A percentile compares a stretch with the other conserved stretches of the same genome.
These are phyloP conservation scores for Ogataea methylovora DNA, from an alignment of 805 yeast species.

Conservation along the genomic window DNA sequence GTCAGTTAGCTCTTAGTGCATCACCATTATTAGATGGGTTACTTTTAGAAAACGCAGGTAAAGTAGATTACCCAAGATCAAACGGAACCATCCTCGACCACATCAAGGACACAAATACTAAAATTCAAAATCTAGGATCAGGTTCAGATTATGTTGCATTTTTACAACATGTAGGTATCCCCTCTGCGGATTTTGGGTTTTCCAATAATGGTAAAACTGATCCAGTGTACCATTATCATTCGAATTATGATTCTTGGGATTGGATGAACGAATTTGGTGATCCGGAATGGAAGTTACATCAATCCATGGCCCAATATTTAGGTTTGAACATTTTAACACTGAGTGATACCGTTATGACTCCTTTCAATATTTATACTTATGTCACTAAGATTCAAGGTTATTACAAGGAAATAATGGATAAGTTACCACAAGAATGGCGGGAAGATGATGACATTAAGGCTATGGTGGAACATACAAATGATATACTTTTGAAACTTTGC, in stretches of 20 bases:
- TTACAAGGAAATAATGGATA: constrained; percentile 26
- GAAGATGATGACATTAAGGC: constrained; percentile 2
- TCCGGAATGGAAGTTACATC: constrained; percentile 54
- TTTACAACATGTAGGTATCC: constrained; percentile 51
- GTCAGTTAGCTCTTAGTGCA: constrained; percentile 39
- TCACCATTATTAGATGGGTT: constrained; percentile 52
- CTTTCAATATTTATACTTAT: constrained; percentile 33
- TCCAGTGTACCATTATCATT: constrained; percentile 68
- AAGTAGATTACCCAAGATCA: constrained; percentile 38
- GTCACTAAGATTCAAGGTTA: constrained; percentile 29
- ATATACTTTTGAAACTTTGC: too few species aligned
- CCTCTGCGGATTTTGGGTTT: constrained; percentile 57
- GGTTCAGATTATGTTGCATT: constrained; percentile 67
- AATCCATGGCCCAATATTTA: constrained; percentile 43
- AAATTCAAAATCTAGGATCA: constrained; percentile 49
- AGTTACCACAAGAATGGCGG: constrained; percentile 30
- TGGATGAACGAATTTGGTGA: constrained; percentile 66
- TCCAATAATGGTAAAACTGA: constrained; percentile 30
- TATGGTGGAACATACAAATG: too few species aligned
- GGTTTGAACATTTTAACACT: constrained; percentile 44
- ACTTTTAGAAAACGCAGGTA: constrained; percentile 35
- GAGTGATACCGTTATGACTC: constrained; percentile 39
- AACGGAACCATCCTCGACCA: constrained; percentile 28
- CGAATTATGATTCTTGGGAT: constrained; percentile 62
- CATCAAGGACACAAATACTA: constrained; percentile 22